These are phyloP conservation scores for Albophoma yamanashiensis DNA, from an alignment of 2,329 filamentous ascomycete genomes.

Conservation along the genomic window DNA sequence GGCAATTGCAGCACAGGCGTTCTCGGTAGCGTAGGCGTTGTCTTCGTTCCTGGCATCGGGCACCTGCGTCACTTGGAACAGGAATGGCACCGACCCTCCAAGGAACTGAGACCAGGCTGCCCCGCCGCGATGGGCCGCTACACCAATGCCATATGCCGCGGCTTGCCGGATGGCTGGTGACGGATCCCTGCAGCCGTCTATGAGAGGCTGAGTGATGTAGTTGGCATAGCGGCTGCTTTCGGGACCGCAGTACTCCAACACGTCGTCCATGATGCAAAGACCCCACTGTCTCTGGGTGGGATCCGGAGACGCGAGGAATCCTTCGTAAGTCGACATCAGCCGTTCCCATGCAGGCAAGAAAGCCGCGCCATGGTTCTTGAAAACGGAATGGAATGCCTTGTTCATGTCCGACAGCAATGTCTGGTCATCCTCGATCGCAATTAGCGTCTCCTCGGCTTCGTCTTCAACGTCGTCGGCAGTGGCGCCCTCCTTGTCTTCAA, in stretches of 20 bases:
- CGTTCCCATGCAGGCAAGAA: conserved; percentile 87
- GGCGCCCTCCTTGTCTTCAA: conserved; percentile 64
- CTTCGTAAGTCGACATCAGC: conserved; percentile 74
- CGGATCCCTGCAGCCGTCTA: conserved; percentile 75
- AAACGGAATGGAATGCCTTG: conserved; percentile 98
- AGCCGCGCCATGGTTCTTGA: conserved; percentile 82
- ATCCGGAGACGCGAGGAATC: conserved; percentile 71
- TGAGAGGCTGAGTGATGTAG: conserved; percentile 77
- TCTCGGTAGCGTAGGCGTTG: conserved; percentile 94
- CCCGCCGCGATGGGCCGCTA: conserved; percentile 88
- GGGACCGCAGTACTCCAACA: conserved; percentile 89
- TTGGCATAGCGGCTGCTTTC: conserved; percentile 80
- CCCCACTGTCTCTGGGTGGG: conserved; percentile 95
- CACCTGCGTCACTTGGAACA: conserved; percentile 78
- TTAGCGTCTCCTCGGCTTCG: conserved; percentile 72
- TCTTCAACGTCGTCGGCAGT: conserved; percentile 86
- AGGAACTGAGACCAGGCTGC: conserved; percentile 81
- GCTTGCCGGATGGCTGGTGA: conserved; percentile 91
- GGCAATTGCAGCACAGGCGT: conserved; percentile 89
- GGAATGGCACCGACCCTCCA: conserved; percentile 62
- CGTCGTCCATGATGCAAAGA: conserved; percentile 97
- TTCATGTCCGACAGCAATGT: conserved; percentile 98
- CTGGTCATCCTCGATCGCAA: conserved; percentile 95
- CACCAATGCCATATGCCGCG: conserved; percentile 89
- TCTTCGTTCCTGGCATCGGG: conserved; percentile 80